phyloP scores from a whole-genome alignment of 306 rosid genomes.

The Cucumis cinereus region DNA sequence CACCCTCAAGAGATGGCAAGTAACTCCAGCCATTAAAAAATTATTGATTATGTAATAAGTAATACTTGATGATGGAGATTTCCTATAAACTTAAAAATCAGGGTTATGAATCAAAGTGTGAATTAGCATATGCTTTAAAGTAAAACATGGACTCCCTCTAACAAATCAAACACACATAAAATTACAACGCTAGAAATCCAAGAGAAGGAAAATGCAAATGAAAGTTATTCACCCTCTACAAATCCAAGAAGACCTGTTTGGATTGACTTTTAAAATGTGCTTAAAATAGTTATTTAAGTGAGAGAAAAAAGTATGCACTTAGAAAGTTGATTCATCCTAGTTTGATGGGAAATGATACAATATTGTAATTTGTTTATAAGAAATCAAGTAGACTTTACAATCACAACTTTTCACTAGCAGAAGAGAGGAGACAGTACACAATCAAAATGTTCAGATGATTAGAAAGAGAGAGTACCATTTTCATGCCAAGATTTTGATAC shows the following conservation, averaged over 20 bases:
- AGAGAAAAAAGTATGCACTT: too few species aligned
- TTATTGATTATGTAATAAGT: neutral
- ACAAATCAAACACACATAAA: neutral
- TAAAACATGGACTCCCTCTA: neutral
- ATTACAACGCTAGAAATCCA: neutral
- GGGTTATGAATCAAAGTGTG: neutral
- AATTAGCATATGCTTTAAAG: neutral
- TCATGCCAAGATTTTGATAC: conserved; percentile 77
- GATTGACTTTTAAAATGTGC: neutral
- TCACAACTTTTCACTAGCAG: neutral
- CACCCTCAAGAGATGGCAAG: neutral
- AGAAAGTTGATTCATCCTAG: too few species aligned
- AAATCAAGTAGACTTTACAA: neutral
- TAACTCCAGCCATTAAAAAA: neutral
- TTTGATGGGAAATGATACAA: neutral
- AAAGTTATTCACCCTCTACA: neutral
- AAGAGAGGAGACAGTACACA: neutral
- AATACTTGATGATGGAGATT: neutral
- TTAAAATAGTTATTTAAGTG: too few species aligned
- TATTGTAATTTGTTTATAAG: neutral
- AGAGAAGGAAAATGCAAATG: neutral
- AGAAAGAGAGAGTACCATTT: conserved; percentile 52
- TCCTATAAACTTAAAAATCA: neutral
- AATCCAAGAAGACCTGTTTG: neutral
- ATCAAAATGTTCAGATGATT: neutral